These are phyloP conservation scores for Stephania japonica DNA, from an alignment of 164 flowering plant species.

Conservation along the genomic window DNA sequence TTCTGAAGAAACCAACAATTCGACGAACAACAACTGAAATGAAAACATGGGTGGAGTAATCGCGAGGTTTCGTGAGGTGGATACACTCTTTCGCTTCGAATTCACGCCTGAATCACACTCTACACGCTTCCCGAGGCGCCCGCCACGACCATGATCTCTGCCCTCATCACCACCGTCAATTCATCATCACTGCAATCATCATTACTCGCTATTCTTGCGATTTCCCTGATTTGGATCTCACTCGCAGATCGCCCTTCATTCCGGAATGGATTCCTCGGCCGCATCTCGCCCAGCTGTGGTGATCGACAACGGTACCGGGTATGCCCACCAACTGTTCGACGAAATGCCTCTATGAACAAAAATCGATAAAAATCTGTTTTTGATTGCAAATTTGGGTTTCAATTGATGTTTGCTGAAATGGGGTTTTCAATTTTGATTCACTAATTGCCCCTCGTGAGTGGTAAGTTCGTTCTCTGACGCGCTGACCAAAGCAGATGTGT, in stretches of 20 bases:
- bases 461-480: too few relatives aligned
- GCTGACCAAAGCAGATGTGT: too few relatives aligned
- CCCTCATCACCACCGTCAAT: conserved; percentile 18
- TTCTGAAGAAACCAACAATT: neutral
- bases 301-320: conserved; percentile 98
- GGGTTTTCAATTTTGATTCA: neutral
- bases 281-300: conserved; percentile 93
- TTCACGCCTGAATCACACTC: conserved; percentile 19
- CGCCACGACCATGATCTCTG: conserved; percentile 21
- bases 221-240: conserved; percentile 39
- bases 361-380: too few relatives aligned
- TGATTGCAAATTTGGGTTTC: too few relatives aligned
- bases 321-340: conserved; percentile 21
- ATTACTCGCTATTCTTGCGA: neutral
- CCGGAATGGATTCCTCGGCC: conserved; percentile 64
- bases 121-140: conserved; percentile 5
- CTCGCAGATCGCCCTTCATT: conserved; percentile 35
- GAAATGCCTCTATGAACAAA: conserved; percentile 8
- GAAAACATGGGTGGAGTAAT: neutral
- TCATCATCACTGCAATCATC: too few relatives aligned
- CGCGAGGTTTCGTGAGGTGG: conserved; percentile 18
- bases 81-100: conserved; percentile 38
- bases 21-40: neutral
- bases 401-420: too few relatives aligned
- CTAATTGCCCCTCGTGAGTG: too few relatives aligned